Base-by-base conservation (phyloP, 108 stramenopile species). In the Halocafeteria seosinensis region DNA sequence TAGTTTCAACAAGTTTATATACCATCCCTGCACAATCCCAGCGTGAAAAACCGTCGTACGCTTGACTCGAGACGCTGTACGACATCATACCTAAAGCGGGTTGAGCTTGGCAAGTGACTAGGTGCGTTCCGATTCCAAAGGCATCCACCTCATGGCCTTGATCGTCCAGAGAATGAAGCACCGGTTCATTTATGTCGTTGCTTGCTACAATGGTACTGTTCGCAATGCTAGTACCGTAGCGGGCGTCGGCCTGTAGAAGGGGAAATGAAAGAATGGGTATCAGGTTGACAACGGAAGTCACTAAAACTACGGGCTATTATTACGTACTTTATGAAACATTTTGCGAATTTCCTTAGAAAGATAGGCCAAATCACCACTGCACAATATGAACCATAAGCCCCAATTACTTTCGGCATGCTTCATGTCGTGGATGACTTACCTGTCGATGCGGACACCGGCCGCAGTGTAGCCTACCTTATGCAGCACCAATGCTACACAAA, bases 51-150 rank as follows among this genome's bases (percentile, higher is more conserved):
- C n/a, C 21, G n/a, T n/a, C n/a, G n/a, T n/a, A n/a, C n/a, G n/a
- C n/a, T n/a, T n/a, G n/a, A n/a, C n/a, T n/a, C n/a, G n/a, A 21
- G 42, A 47, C 21, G 21, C 42, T 21, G 42, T 47, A n/a, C n/a
- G n/a, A n/a, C n/a, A n/a, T n/a, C n/a, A n/a, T n/a, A 34, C 97
- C 97, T 3, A 99, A 77, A n/a, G 97, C 93, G 9, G 97, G 97
- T 67, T 99, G 94, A 13, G 81, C 79, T 77, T 94, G 93, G 70
- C 97, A 99, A 1, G 97, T 99, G 33, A 96, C 97, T n/a, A 99
- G 78, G 75, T 84, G 71, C 6, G 90, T 92, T 3, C 97, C 97
- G 50, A 99, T 92, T n/a, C 94, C 97, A 73, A 84, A 95, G n/a
- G 85, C 66, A 38, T 92, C 90, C 52, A 98, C 88, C 36, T 78